Evolutionary conservation across 2,329 filamentous ascomycete genomes (phyloP).

Genomic region (Pleoardoris graminearum): DNA sequence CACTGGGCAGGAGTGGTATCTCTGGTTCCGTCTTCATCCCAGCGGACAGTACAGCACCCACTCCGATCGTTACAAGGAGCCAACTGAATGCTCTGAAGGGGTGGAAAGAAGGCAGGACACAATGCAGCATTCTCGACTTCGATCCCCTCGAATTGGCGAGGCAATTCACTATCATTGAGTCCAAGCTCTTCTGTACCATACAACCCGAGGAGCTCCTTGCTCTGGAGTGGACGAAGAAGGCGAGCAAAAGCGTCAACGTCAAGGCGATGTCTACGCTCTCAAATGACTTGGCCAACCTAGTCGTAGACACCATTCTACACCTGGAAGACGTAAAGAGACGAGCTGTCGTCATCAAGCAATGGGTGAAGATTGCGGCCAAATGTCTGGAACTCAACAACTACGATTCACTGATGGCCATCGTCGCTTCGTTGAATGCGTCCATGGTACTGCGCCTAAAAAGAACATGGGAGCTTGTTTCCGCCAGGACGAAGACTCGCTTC

Average conservation of each 20-base stretch:
- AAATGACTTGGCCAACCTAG: constrained; percentile 88
- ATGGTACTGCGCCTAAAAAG: constrained; percentile 84
- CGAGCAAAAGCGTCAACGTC: constrained; percentile 81
- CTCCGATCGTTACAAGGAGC: constrained; percentile 71
- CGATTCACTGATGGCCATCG: constrained; percentile 94
- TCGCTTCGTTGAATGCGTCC: constrained; percentile 89
- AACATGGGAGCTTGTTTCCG: constrained; percentile 88
- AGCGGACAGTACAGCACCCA: constrained; percentile 71
- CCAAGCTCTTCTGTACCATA: constrained; percentile 87
- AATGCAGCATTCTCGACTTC: constrained; percentile 81
- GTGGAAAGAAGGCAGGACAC: constrained; percentile 72
- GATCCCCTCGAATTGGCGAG: constrained; percentile 88
- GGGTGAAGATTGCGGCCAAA: constrained; percentile 91
- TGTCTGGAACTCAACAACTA: constrained; percentile 93
- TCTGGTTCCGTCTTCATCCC: constrained; percentile 71
- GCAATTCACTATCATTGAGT: constrained; percentile 91
- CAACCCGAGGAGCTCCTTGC: constrained; percentile 88
- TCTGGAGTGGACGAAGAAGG: constrained; percentile 92
- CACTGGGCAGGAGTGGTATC: constrained; percentile 84
- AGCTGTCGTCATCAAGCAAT: constrained; percentile 89
- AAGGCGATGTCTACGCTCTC: constrained; percentile 92
- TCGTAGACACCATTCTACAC: constrained; percentile 88
- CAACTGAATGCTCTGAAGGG: constrained; percentile 72
- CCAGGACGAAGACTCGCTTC: constrained; percentile 79
- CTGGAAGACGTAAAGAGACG: constrained; percentile 91